Base-by-base conservation (phyloP, 495 filamentous ascomycete genomes). In the Hypoxylon crocopeplum region DNA sequence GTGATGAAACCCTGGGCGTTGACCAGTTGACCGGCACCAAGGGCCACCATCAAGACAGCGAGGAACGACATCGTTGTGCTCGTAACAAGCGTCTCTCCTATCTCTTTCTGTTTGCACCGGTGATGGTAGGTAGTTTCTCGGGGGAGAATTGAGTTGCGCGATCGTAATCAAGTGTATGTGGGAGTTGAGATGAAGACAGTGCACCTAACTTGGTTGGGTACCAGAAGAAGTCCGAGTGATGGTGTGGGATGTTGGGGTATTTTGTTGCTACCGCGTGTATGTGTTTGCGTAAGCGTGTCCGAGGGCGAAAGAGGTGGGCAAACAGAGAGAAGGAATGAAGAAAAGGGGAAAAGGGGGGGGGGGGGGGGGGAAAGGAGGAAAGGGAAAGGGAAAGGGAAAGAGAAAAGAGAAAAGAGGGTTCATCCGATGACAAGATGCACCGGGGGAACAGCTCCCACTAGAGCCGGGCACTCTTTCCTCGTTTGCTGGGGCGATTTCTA, bases 1-100 rank as follows among this genome's bases (percentile, higher is more conserved):
- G 40, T 15, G 44, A 68, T 21, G 25, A 70, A 56, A 17, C 50
- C 54, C 38, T 70, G 67, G 11, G 64, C 57, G 15, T 45, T 48
- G 33, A 37, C 60, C 6, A 49, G 12, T 2, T 33, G 45, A 12
- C 48, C 22, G 12, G 25, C 34, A 7, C 59, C 56, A 24, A 67
- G 39, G 21, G 51, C 47, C 7, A 33, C 45, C 0, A 32, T 21
- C 10, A 27, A 5, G 30, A 62, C 45, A 21, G 11, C 7, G 4
- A 16, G 13, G 1, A 45, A 21, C 7, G 25, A 22, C 54, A 54
- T 64, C 15, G 33, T 53, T 17, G 17, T 20, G 22, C 30, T 38
- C 13, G 20, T 29, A 12, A 8, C 25, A 3, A 10, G 24, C 8
- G 24, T 8, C 24, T 27, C 24, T 3, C 24, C 32, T 34, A 3